Evolutionary conservation across 75 land plant genomes (phyloP), one percentile per base, ranked within the genome.

Genomic region (Selaginella moellendorffii): DNA sequence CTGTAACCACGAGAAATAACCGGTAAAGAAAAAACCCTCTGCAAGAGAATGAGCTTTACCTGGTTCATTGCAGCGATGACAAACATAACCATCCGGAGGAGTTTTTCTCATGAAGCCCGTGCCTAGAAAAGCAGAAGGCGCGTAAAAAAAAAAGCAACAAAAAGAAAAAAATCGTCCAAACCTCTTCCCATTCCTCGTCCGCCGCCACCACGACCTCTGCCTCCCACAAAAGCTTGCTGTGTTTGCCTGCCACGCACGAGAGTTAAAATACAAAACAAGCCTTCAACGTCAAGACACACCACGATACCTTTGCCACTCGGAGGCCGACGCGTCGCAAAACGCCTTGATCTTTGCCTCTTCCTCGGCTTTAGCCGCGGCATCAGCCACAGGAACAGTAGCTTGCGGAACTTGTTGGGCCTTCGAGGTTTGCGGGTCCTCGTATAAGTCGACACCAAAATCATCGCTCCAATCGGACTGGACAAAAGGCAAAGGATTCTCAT

Each of bases 401-500:
- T n/a, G n/a, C n/a, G n/a, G n/a, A n/a, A n/a, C 24, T 56, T 8
- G n/a, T 56, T 21, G 2, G 59, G n/a, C 19, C 46, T 5, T 36
- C 46, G 46, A 14, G 46, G 5, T 36, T 56, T 9, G 59, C 21
- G n/a, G 24, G 17, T 8, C 21, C 59, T 56, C 59, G n/a, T 56
- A 56, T 8, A 56, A 19, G n/a, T 56, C 59, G 24, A 21, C n/a
- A 2, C 59, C 59, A 56, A 56, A 21, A 8, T 56, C 59, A 25
- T 56, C 95, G 79, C 82, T 81, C 30, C 88, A 85, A 30, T 80
- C 67, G n/a, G n/a, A n/a, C n/a, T n/a, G n/a, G n/a, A n/a, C n/a
- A n/a, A n/a, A n/a, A n/a, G n/a, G n/a, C n/a, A n/a, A n/a, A n/a
- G n/a, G n/a, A n/a, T n/a, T 18, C n/a, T n/a, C n/a, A n/a, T n/a